Evolutionary conservation across 345 rosid genomes (phyloP), one percentile per base, ranked within the genome.

Genomic region (Rubroshorea leprosula): DNA sequence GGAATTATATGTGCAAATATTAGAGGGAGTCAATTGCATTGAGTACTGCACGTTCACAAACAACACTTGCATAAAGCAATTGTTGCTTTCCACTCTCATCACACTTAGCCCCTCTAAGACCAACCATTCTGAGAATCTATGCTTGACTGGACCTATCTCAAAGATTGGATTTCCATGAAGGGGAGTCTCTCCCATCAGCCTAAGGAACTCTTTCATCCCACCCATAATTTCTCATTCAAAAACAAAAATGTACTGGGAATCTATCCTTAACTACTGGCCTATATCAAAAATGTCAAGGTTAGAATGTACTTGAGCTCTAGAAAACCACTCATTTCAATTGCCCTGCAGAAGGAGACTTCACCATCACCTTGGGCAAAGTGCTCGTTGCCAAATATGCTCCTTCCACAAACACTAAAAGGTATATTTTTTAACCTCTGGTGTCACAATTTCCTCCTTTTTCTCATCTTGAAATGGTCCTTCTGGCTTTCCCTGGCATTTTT

Each of bases 391-490:
- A 91, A 54, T 88, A 86, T 29, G 96, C 98, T 20, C 95, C 96
- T 49, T 88, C 98, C 3, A 91, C 80, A 39, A 86, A 88, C 24
- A 91, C 96, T 1, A 96, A 90, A 51, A 91, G 88, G 50, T 88
- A 91, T 60, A 86, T 65, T 62, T 81, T 91, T 5, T 90, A 85
- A 47, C 98, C 96, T 78, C 90, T 75, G 25, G 86, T 92, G 70
- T 89, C 96, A 64, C 98, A 92, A 65, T 92, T 88, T 65, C 98
- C 96, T 57, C 96, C 98, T 12, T 92, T 92, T 65, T 92, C 98
- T 73, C 96, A 74, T 68, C 98, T 90, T 11, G 95, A 93, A 13
- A 80, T 77, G 57, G 96, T 92, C 61, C 95, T 81, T 4, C 96
- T 90, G 26, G 98, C 95, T 51, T 86, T n/a, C 90, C 4, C 22